A percentile compares a stretch with the other conserved stretches of the same genome.
phyloP scores from a whole-genome alignment of 2,329 filamentous ascomycete genomes.

The Sporothrix euskadiensis region DNA sequence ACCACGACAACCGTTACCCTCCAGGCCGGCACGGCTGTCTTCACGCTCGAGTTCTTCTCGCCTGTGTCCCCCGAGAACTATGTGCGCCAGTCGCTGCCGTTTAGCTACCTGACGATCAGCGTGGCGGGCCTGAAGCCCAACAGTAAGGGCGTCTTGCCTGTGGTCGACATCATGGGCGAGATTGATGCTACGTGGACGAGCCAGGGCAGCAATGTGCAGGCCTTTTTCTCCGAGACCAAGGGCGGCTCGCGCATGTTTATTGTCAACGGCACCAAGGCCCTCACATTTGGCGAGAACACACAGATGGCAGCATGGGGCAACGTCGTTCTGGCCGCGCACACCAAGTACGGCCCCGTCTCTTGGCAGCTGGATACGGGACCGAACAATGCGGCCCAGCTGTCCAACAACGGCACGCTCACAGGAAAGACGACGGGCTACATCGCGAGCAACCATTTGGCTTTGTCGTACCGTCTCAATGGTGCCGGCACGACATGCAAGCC shows the following conservation, averaged over 20 bases:
- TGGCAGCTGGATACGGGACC: conserved; percentile 8
- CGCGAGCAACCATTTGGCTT: conserved; percentile 13
- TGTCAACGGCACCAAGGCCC: conserved; percentile 29
- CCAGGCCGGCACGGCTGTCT: conserved; percentile 34
- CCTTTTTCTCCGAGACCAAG: conserved; percentile 5
- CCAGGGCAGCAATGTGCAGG: conserved; percentile 19
- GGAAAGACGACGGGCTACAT: conserved; percentile 20
- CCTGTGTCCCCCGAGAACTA: conserved; percentile 40
- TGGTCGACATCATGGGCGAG: conserved; percentile 40
- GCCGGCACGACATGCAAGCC: not conserved
- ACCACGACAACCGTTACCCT: conserved; percentile 39
- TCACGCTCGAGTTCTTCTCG: conserved; percentile 42
- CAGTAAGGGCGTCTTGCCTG: conserved; percentile 7
- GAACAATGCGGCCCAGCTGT: conserved; percentile 21
- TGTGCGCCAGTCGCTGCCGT: conserved; percentile 41
- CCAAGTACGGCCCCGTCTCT: conserved; percentile 6
- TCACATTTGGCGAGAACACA: conserved; percentile 25
- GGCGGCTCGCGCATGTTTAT: conserved; percentile 15
- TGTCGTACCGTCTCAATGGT: conserved; percentile 8
- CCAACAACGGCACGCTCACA: conserved; percentile 16
- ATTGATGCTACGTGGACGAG: conserved; percentile 42
- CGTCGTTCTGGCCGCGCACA: conserved; percentile 10
- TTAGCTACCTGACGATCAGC: conserved; percentile 39
- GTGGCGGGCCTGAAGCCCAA: conserved; percentile 25
- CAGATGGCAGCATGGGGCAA: conserved; percentile 30